Percentiles rank a stretch among this genome's conserved stretches.
phyloP scores from a whole-genome alignment of 768 basidiomycete species.

The Coprinellus micaceus region DNA sequence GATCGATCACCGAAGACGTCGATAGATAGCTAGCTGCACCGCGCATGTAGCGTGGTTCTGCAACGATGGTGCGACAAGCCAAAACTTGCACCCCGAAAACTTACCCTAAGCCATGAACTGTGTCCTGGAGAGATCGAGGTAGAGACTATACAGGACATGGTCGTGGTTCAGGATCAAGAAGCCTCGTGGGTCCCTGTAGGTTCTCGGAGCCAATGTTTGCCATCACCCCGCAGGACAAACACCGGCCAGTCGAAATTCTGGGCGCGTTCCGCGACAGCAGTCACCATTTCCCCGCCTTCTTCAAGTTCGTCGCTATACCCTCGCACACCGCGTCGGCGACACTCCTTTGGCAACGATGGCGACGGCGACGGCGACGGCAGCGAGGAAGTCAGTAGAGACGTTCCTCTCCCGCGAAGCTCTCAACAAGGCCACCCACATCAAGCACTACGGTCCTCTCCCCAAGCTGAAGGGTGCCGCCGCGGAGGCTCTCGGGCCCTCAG shows the following conservation, averaged over 20 bases:
- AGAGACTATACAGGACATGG: neutral
- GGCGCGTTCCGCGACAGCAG: neutral
- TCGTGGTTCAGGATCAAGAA: constrained; percentile 3
- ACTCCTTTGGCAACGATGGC: neutral
- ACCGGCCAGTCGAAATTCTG: neutral
- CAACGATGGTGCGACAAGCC: too few relatives aligned
- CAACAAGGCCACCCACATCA: constrained; percentile 25
- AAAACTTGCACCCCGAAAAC: too few relatives aligned
- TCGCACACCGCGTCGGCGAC: neutral
- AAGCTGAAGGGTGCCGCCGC: neutral
- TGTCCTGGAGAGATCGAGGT: neutral
- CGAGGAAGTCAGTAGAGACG: neutral
- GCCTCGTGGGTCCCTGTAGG: neutral
- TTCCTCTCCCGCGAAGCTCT: constrained; percentile 36
- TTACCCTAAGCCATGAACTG: too few relatives aligned
- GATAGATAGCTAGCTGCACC: too few relatives aligned
- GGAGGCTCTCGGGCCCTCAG: neutral
- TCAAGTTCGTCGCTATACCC: neutral
- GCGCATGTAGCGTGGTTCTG: too few relatives aligned
- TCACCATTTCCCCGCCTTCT: neutral
- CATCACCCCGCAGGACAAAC: neutral
- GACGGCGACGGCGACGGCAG: neutral
- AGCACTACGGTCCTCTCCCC: constrained; percentile 35
- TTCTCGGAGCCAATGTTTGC: neutral
- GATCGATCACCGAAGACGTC: too few relatives aligned